phyloP scores from a whole-genome alignment of 164 flowering plant genomes.

The Tetrastigma voinierianum region DNA sequence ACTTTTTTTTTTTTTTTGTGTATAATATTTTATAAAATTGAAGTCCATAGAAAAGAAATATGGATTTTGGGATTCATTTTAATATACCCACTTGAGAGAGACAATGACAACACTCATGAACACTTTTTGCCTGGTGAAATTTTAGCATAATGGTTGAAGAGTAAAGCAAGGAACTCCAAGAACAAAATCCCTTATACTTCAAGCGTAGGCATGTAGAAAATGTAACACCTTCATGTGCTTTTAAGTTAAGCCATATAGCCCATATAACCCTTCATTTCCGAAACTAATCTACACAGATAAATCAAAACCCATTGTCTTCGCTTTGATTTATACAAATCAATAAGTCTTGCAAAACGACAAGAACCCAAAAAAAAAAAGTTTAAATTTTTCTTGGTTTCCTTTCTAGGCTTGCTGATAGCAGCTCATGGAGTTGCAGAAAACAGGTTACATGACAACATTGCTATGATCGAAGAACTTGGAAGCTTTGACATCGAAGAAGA shows the following conservation, averaged over 20 bases:
- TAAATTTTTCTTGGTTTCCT: constrained; percentile 38
- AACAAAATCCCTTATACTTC: constrained; percentile 53
- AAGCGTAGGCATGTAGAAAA: constrained; percentile 55
- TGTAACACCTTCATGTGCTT: constrained; percentile 53
- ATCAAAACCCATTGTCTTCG: constrained; percentile 37
- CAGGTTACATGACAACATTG: constrained; percentile 14
- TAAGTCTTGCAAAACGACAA: constrained; percentile 16
- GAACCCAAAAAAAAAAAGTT: constrained; percentile 28
- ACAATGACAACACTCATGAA: constrained; percentile 6
- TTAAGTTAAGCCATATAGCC: constrained; percentile 65
- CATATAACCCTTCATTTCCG: constrained; percentile 35
- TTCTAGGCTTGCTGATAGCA: constrained; percentile 40
- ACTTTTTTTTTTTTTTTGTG: background rate
- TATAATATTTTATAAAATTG: background rate
- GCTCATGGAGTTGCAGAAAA: constrained; percentile 39
- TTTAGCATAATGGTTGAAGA: constrained; percentile 41
- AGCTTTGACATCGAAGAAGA: constrained; percentile 44
- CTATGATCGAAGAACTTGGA: constrained; percentile 38
- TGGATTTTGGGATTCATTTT: background rate
- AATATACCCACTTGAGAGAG: constrained; percentile 1
- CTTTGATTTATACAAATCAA: constrained; percentile 34
- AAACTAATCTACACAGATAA: constrained; percentile 51
- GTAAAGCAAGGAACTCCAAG: constrained; percentile 56
- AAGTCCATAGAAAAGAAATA: background rate
- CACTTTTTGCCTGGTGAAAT: constrained; percentile 9